Conservation (phyloP, 2,329 filamentous ascomycete species). For the Cercospora citrullina region DNA sequence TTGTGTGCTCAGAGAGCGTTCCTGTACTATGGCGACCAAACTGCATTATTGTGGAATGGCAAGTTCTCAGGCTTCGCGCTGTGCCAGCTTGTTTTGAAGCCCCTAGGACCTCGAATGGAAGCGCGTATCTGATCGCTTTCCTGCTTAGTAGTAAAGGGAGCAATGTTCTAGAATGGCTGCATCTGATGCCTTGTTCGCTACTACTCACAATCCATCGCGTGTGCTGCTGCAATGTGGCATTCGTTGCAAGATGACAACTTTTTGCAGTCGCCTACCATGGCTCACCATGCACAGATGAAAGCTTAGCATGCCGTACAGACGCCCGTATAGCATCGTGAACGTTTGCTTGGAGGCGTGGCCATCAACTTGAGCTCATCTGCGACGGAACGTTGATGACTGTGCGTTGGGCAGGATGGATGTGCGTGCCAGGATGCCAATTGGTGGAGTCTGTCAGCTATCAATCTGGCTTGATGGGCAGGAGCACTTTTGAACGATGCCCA, state of each 20-base stretch:
- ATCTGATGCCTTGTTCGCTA: background rate
- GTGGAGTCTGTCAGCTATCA: background rate
- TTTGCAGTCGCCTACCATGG: background rate
- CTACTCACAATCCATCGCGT: background rate
- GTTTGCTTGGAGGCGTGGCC: background rate
- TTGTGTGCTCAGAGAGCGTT: background rate
- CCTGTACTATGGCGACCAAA: background rate
- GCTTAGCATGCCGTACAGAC: background rate
- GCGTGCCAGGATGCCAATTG: slow-evolving; percentile 8
- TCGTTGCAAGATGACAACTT: background rate
- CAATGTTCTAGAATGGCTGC: background rate
- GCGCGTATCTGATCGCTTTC: background rate
- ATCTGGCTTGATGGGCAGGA: background rate
- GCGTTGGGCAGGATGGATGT: slow-evolving; percentile 7
- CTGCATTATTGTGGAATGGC: background rate
- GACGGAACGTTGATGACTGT: background rate
- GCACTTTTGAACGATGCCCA: background rate
- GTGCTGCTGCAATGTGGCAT: background rate
- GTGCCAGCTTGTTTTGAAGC: background rate
- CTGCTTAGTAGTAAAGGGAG: background rate
- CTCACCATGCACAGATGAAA: background rate
- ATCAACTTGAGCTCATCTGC: background rate
- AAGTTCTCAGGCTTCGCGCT: background rate
- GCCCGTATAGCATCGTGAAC: background rate
- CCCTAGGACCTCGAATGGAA: background rate